Percentiles rank a stretch among this genome's conserved stretches.
These are phyloP conservation scores for Heimioporus sp. DNA, from an alignment of 768 basidiomycete species.

Conservation along the genomic window DNA sequence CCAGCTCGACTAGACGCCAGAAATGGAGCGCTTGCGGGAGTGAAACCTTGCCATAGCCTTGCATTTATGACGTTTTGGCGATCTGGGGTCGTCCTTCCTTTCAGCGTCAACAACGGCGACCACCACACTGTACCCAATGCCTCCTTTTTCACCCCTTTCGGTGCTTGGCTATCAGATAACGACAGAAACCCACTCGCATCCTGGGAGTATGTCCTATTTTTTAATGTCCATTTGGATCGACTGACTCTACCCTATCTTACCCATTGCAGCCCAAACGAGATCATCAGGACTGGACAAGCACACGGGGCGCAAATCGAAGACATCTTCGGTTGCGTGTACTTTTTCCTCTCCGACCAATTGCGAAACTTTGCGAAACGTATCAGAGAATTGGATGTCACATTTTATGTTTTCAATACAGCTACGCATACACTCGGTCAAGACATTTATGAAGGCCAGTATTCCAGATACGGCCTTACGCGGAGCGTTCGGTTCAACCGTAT, in stretches of 20 bases:
- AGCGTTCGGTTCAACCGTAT: conserved; percentile 42
- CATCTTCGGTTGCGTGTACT: conserved; percentile 48
- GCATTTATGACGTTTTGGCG: conserved; percentile 38
- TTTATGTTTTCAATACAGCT: conserved; percentile 35
- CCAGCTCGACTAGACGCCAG: conserved; percentile 39
- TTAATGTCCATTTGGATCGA: no score
- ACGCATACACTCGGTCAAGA: conserved; percentile 39
- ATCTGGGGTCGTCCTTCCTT: conserved; percentile 44
- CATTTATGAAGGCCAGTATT: conserved; percentile 23
- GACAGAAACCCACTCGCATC: conserved; percentile 42
- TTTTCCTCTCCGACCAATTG: conserved; percentile 41
- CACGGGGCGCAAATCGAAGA: conserved; percentile 39
- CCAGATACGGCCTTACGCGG: conserved; percentile 23
- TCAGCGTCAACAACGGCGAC: conserved; percentile 36
- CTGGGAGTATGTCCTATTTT: conserved; percentile 41
- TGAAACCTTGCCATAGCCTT: conserved; percentile 42
- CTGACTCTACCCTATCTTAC: neutral
- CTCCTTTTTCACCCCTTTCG: conserved; percentile 42
- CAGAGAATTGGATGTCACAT: conserved; percentile 33
- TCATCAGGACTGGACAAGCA: conserved; percentile 35
- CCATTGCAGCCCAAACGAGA: conserved; percentile 35
- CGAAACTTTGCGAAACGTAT: conserved; percentile 37
- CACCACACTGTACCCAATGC: conserved; percentile 40
- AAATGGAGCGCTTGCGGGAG: conserved; percentile 35
- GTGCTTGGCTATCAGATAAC: conserved; percentile 39